Evolutionary conservation across 768 basidiomycete genomes (phyloP).

Genomic region (Agaricus bisporus): DNA sequence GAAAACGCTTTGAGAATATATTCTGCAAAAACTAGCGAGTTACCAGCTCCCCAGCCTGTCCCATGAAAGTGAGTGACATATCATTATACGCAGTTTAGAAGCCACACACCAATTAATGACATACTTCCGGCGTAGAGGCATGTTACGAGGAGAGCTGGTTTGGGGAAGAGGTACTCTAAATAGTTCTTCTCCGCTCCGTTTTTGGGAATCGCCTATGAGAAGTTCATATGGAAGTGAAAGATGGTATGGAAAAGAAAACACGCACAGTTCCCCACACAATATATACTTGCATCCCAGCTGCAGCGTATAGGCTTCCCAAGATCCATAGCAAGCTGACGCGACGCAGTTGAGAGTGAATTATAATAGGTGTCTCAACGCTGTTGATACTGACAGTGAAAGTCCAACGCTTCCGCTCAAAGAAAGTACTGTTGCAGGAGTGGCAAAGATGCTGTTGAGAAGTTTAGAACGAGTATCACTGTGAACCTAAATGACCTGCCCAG

Average conservation of each 20-base stretch:
- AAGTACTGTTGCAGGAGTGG: slow-evolving; percentile 28
- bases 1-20: slow-evolving; percentile 23
- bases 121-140: slow-evolving; percentile 47
- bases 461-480: background rate
- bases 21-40: slow-evolving; percentile 52
- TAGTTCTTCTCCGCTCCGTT: slow-evolving; percentile 64
- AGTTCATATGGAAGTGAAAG: background rate
- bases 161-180: slow-evolving; percentile 47
- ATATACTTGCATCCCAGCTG: slow-evolving; percentile 30
- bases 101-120: slow-evolving; percentile 29
- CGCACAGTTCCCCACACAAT: slow-evolving; percentile 28
- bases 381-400: slow-evolving; percentile 20
- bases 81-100: background rate
- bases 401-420: slow-evolving; percentile 27
- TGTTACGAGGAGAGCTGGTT: slow-evolving; percentile 45
- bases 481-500: slow-evolving; percentile 20
- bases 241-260: background rate
- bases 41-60: slow-evolving; percentile 22
- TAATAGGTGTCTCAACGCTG: background rate
- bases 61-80: background rate
- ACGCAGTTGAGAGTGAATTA: background rate
- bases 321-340: slow-evolving; percentile 28
- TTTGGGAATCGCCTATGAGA: slow-evolving; percentile 38
- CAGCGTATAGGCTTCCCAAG: slow-evolving; percentile 27
- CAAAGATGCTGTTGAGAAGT: slow-evolving; percentile 23